Base-by-base conservation (phyloP, 2,329 filamentous ascomycete genomes). In the Monilinia fructicola region DNA sequence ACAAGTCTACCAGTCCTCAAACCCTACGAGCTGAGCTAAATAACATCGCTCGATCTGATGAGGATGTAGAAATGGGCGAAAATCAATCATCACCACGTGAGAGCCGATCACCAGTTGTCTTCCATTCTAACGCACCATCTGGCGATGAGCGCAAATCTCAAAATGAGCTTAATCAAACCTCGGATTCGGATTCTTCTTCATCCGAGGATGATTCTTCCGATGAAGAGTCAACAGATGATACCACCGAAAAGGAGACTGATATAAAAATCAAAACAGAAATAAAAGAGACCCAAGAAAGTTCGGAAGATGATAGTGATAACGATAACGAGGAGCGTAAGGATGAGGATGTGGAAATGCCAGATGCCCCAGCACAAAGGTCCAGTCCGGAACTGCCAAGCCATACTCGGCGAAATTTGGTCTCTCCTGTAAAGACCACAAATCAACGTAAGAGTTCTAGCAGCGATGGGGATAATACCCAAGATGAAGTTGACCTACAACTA, bases 81-180 rank as follows among this genome's bases (percentile, higher is more conserved):
- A 67, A 71, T 14, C 70, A 69, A 12, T 71, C 70, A 14, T 71
- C 72, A 4, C 65, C 54, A 12, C 69, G 73, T 0, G 73, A 75
- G 35, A 75, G 73, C 67, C 73, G 74, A 54, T 75, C 74, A 28
- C 74, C 74, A 23, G 67, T 75, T 28, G 65, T 70, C 16, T 74
- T 74, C 68, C 54, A 61, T 52, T 58, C 60, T 26, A 28, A 63
- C 53, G 53, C 59, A 53, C 44, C 65, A 54, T 53, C 58, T 18
- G 50, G 64, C 4, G 64, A 65, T 53, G 64, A 65, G 35, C 55
- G 55, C 1, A 59, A 53, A 46, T 28, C 46, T 3, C 14, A 28
- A 26, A 21, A 26, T 12, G 31, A 42, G n/a, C 35, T 28, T 26
- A 54, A 44, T 14, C 31, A 46, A 35, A 31, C 21, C 14, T 58